These are phyloP conservation scores for Pseudisothecium myosuroides DNA, from an alignment of 225 moss, liverwort and hornwort species.

Conservation along the genomic window DNA sequence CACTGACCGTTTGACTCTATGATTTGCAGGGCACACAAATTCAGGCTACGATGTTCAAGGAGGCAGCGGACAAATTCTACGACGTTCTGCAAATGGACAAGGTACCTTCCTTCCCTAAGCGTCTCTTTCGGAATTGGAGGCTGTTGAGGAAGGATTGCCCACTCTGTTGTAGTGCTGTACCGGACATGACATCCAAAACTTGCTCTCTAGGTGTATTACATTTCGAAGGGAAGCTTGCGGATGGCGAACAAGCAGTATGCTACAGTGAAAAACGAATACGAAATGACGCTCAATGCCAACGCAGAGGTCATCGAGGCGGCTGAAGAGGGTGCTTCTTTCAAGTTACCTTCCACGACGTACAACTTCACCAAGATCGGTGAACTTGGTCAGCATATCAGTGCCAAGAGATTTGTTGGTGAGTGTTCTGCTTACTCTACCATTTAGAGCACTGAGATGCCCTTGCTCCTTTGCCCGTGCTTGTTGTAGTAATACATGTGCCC, in stretches of 20 bases:
- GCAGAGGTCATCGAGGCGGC: conserved; percentile 66
- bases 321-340: conserved; percentile 34
- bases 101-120: neutral
- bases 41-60: conserved; percentile 96
- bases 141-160: too few species aligned
- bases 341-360: conserved; percentile 49
- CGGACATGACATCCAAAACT: neutral
- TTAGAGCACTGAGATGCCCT: too few species aligned
- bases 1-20: neutral
- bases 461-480: too few species aligned
- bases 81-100: conserved; percentile 67
- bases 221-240: conserved; percentile 80
- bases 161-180: neutral
- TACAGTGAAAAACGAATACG: conserved; percentile 74
- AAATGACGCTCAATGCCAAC: conserved; percentile 63
- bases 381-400: conserved; percentile 66
- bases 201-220: conserved; percentile 48
- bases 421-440: neutral
- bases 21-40: conserved; percentile 76
- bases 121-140: neutral
- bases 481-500: too few species aligned
- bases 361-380: conserved; percentile 62
- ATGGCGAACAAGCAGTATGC: conserved; percentile 90
- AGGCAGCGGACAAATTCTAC: conserved; percentile 78
- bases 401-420: conserved; percentile 56